Conservation (phyloP, 2,329 filamentous ascomycete genomes). For the Paradendryphiella salina region DNA sequence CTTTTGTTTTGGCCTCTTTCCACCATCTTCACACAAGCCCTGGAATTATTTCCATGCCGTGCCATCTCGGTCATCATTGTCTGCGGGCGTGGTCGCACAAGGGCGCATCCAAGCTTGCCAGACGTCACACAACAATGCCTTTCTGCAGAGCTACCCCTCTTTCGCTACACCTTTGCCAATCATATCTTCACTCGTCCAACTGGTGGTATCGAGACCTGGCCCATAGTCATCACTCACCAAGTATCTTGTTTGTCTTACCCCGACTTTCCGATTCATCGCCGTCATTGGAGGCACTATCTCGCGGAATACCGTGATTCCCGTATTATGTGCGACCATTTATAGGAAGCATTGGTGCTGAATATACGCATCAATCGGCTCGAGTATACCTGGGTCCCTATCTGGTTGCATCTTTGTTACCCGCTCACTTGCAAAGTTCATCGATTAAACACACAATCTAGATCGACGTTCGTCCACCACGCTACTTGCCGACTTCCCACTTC, state of each 20-base stretch:
- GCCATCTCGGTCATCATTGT: too few species aligned
- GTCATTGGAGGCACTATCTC: constrained; percentile 10
- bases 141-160: constrained; percentile 7
- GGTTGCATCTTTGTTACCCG: neutral
- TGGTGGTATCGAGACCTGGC: neutral
- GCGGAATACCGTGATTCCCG: neutral
- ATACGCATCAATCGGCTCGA: neutral
- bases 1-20: neutral
- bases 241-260: neutral
- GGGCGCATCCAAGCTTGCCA: neutral
- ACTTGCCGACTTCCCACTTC: neutral
- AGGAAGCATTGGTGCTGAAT: neutral
- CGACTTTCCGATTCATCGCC: constrained; percentile 4
- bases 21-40: neutral
- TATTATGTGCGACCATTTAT: constrained; percentile 2
- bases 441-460: neutral
- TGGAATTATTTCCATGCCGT: too few species aligned
- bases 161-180: neutral
- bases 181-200: neutral
- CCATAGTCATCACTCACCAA: neutral
- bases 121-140: neutral
- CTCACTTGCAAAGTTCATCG: neutral
- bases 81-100: too few species aligned
- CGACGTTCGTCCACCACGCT: neutral
- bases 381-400: neutral